Base-by-base conservation (phyloP, 2,329 filamentous ascomycete genomes). In the Epichloe gansuensis region DNA sequence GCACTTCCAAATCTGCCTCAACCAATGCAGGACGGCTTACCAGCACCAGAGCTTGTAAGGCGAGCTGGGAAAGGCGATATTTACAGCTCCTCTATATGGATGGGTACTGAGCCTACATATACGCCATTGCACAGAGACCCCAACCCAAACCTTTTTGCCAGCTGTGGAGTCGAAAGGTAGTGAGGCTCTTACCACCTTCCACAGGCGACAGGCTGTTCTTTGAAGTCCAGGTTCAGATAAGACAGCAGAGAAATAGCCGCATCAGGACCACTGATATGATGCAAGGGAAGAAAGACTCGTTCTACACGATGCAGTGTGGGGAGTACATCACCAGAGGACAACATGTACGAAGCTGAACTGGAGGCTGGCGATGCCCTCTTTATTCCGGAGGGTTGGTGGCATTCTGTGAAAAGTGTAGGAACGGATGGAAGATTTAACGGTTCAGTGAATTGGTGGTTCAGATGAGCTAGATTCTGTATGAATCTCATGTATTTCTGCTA, bases 91-190 rank as follows among this genome's bases (percentile, higher is more conserved):
- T 94, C 87, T 60, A 73, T 97, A 44, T 98, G 91, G 91, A 76
- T 97, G 12, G 93, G 93, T 1, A 74, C 85, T 13, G 82, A 89
- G 41, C 89, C 89, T 0, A 96, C 91, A 0, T 90, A 89, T 60
- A 96, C 93, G 0, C 90, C 93, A 3, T 73, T 95, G 3, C 93
- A 98, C 67, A 81, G 86, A 52, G 93, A 98, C 62, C 93, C 93
- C 0, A 97, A 97, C 61, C 89, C 89, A 0, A 98, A 98, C 63
- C 62, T 96, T 0, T 97, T 65, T 81, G 88, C 46, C 93, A 98
- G 67, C 67, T 97, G 12, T 81, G 80, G 15, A 82, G 88, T 4
- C 68, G 64, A 50, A 98, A 98, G 67, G 65, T 71, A 0, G 73
- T 96, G 15, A 76, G 90, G n/a, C 65, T 96, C 12, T 74, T 91